These are phyloP conservation scores for Xylaria hypoxylon DNA, from an alignment of 2,329 filamentous ascomycete species.

Conservation along the genomic window DNA sequence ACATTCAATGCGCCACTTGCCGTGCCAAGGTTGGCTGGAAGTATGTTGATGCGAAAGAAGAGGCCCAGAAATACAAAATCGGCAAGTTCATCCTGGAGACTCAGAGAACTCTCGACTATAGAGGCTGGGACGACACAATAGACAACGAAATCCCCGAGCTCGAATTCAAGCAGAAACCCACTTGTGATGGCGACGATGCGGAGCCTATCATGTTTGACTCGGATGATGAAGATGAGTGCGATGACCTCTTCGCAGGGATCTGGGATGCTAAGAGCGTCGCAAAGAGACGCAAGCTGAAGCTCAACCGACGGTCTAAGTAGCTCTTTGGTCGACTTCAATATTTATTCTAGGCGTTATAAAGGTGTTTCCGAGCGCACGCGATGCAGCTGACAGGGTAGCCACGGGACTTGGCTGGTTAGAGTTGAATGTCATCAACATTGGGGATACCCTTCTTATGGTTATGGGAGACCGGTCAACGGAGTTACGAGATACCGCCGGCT, in stretches of 20 bases:
- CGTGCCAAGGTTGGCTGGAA: constrained; percentile 73
- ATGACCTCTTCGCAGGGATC: constrained; percentile 71
- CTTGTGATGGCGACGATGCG: constrained; percentile 30
- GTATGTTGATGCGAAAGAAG: constrained; percentile 72
- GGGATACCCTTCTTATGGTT: constrained; percentile 27
- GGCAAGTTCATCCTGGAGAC: constrained; percentile 76
- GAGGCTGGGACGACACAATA: constrained; percentile 64
- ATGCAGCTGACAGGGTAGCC: constrained; percentile 9
- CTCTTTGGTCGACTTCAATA: constrained; percentile 17
- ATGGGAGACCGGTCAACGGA: constrained; percentile 17
- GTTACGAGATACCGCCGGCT: constrained; percentile 13
- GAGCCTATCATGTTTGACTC: constrained; percentile 68
- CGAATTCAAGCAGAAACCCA: constrained; percentile 39
- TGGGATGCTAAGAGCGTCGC: constrained; percentile 69
- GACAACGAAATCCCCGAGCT: constrained; percentile 43
- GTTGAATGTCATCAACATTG: constrained; percentile 7
- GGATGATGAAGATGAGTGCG: constrained; percentile 74
- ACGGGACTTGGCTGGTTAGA: constrained; percentile 9
- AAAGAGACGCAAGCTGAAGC: constrained; percentile 58
- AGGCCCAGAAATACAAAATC: constrained; percentile 73
- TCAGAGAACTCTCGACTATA: constrained; percentile 64
- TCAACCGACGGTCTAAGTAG: constrained; percentile 42
- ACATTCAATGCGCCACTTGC: constrained; percentile 70
- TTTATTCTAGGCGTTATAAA: constrained; percentile 7
- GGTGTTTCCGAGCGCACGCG: background rate